Evolutionary conservation across 331 rosid genomes (phyloP).

Genomic region (Prunus yedoensis): DNA sequence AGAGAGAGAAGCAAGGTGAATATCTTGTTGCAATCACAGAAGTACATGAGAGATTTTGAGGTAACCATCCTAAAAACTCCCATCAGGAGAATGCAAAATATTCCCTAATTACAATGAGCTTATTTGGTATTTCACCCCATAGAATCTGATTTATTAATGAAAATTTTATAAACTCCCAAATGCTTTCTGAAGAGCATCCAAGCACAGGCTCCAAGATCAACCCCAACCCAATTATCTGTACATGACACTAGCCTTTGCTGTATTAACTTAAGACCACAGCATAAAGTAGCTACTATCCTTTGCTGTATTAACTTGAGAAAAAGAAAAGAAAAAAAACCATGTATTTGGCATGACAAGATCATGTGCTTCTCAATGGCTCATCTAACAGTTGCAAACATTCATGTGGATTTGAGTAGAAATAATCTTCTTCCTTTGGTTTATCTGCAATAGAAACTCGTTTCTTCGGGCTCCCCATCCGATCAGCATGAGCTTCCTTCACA

Average conservation of each 20-base stretch:
- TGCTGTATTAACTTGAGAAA: too few relatives aligned
- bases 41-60: not conserved
- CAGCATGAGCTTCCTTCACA: slow-evolving; percentile 61
- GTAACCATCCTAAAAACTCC: not conserved
- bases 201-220: not conserved
- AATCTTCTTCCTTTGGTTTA: slow-evolving; percentile 88
- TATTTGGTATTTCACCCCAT: not conserved
- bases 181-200: not conserved
- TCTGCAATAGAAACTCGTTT: slow-evolving; percentile 50
- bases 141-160: not conserved
- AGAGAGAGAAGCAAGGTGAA: not conserved
- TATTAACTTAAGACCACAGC: not conserved
- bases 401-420: slow-evolving; percentile 80
- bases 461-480: slow-evolving; percentile 66
- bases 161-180: not conserved
- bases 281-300: not conserved
- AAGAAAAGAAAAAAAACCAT: not conserved
- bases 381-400: slow-evolving; percentile 69
- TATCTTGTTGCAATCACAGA: not conserved
- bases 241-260: not conserved
- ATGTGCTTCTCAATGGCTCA: slow-evolving; percentile 42
- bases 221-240: slow-evolving; percentile 8
- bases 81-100: not conserved
- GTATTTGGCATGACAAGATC: slow-evolving; percentile 19
- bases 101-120: slow-evolving; percentile 6